Evolutionary conservation across 139 green algal genomes (phyloP).

Genomic region (Chlorella sp.): DNA sequence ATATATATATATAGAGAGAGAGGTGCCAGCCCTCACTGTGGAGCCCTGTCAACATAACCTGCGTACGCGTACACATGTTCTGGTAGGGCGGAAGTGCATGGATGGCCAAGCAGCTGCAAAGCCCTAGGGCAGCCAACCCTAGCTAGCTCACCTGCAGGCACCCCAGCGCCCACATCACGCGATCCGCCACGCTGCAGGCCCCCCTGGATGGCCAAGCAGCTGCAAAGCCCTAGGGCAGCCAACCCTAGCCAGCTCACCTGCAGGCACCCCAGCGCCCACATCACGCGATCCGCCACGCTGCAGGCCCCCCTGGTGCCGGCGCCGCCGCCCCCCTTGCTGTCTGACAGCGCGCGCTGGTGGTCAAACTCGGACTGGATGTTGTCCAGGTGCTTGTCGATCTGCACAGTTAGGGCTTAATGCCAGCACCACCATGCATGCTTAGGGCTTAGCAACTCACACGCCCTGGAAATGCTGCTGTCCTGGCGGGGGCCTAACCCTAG

Average conservation of each 20-base stretch:
- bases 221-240: not conserved
- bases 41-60: too few species aligned
- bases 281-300: slow-evolving; percentile 21
- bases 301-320: slow-evolving; percentile 10
- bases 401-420: too few species aligned
- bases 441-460: too few species aligned
- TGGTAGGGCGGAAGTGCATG: not conserved
- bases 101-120: not conserved
- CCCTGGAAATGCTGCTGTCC: too few species aligned
- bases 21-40: too few species aligned
- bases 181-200: too few species aligned
- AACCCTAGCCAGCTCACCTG: slow-evolving; percentile 1
- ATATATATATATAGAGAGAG: too few species aligned
- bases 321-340: not conserved
- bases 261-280: slow-evolving; percentile 17
- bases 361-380: slow-evolving; percentile 44
- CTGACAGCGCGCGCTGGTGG: slow-evolving; percentile 12
- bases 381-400: slow-evolving; percentile 41
- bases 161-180: slow-evolving; percentile 1
- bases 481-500: too few species aligned
- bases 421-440: too few species aligned
- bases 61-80: not conserved
- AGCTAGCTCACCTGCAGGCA: not conserved
- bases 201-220: not conserved
- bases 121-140: not conserved